These are phyloP conservation scores for Globisporangium canariense DNA, from an alignment of 352 stramenopile genomes.

Conservation along the genomic window DNA sequence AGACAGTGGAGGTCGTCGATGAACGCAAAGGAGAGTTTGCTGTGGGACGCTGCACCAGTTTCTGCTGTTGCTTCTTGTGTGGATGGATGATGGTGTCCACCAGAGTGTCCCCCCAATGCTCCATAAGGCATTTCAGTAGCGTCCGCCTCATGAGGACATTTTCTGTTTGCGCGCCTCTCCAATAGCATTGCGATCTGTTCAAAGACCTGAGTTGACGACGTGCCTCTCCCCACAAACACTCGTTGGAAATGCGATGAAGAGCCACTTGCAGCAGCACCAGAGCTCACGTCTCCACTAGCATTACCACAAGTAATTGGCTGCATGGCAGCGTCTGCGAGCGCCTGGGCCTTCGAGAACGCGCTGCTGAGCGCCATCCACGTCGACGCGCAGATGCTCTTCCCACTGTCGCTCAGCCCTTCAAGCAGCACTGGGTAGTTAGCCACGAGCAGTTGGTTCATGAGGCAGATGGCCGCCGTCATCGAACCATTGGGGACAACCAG, in stretches of 20 bases:
- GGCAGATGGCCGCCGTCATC: conserved; percentile 35
- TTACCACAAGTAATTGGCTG: background rate
- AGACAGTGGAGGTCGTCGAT: conserved; percentile 63
- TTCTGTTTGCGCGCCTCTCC: background rate
- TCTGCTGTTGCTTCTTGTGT: background rate
- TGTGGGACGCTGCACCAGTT: background rate
- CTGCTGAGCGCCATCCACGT: conserved; percentile 25
- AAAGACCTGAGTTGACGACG: conserved; percentile 10
- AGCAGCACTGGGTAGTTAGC: conserved; percentile 36
- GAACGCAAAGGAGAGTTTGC: conserved; percentile 31
- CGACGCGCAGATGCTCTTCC: conserved; percentile 45
- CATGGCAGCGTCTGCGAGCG: background rate
- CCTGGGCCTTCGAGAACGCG: conserved; percentile 38
- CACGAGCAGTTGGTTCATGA: conserved; percentile 46
- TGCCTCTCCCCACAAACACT: conserved; percentile 13
- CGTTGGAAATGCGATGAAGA: conserved; percentile 7
- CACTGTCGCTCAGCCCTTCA: conserved; percentile 35
- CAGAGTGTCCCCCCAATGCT: background rate
- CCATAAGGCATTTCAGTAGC: background rate
- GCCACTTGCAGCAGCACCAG: background rate
- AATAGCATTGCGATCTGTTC: conserved; percentile 15
- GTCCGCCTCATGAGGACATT: background rate
- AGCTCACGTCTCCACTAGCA: background rate
- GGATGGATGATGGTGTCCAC: background rate
- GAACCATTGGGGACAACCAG: conserved; percentile 37